Evolutionary conservation across 192 early-diverging fungal genomes (phyloP), one percentile per base, ranked within the genome.

Genomic region (Mortierella hygrophila): DNA sequence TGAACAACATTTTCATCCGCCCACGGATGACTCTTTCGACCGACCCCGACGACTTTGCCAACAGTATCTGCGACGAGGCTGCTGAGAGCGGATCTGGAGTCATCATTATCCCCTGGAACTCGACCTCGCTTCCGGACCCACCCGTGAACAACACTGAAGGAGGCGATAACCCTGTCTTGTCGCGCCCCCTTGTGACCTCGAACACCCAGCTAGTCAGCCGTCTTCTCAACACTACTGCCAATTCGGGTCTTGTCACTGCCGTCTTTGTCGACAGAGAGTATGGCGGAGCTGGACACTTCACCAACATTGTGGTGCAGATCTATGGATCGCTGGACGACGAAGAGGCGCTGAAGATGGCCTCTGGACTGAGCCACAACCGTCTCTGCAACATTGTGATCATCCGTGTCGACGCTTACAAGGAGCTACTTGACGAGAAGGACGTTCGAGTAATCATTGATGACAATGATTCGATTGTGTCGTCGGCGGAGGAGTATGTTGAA

Each of bases 21-120:
- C 92, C 95, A 4, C 85, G 91, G 37, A 84, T 99, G 69, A 86
- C 87, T 23, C 90, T 97, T 41, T 86, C 91, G 18, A 81, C 91
- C 20, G 83, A 85, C 29, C 87, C 88, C 21, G 89, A 93, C 29
- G 94, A 96, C 42, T 98, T 96, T 90, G 91, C 93, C 38, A 78
- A 90, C 21, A 91, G 91, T 65, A 91, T 97, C 16, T 77, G 90
- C 1, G 89, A 92, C 10, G 90, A 91, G 65, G 91, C 93, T 0
- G 42, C 77, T 1, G 90, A 92, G 32, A 83, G 90, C n/a, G 82
- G 89, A 4, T 89, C 91, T 20, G 90, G 95, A 78, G 80, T 97
- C 70, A 91, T 97, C 41, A 82, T 97, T 41, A 82, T 98, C 16
- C 95, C 96, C 26, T 94, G 92, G 81, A 91, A 90, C 73, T 90